These are phyloP conservation scores for Scutellaria galericulata DNA, from an alignment of 257 asterid species.

Conservation along the genomic window DNA sequence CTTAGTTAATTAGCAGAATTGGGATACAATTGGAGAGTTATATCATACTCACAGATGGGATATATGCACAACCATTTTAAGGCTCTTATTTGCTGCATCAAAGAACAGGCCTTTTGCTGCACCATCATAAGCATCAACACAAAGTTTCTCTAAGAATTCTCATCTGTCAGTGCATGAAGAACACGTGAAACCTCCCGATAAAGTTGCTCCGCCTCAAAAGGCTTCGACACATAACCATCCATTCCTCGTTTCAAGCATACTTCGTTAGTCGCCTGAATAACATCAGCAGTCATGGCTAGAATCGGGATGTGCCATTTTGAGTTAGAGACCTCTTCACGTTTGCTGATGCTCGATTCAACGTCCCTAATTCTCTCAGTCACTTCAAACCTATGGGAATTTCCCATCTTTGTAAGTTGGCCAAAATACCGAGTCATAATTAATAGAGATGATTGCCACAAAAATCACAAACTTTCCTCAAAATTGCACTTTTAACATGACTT, in stretches of 20 bases:
- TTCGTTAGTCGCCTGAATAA: conserved; percentile 85
- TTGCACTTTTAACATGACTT: no score
- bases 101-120: conserved; percentile 21
- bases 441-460: no score
- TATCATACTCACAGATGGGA: conserved; percentile 46
- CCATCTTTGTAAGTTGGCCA: no score
- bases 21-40: neutral
- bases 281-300: conserved; percentile 97
- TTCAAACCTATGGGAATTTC: conserved; percentile 59
- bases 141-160: conserved; percentile 31
- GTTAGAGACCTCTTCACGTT: conserved; percentile 34
- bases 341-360: conserved; percentile 53
- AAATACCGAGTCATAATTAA: neutral
- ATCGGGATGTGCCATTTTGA: conserved; percentile 90
- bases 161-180: conserved; percentile 48
- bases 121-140: conserved; percentile 21
- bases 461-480: no score
- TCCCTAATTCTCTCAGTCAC: conserved; percentile 75
- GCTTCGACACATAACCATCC: conserved; percentile 96
- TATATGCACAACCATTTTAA: conserved; percentile 46
- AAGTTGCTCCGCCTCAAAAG: conserved; percentile 94
- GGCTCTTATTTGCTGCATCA: neutral
- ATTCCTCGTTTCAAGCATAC: conserved; percentile 64
- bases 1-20: no score
- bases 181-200: conserved; percentile 85